Evolutionary conservation across 2,329 filamentous ascomycete species (phyloP).

Genomic region (Trichophyton verrucosum): DNA sequence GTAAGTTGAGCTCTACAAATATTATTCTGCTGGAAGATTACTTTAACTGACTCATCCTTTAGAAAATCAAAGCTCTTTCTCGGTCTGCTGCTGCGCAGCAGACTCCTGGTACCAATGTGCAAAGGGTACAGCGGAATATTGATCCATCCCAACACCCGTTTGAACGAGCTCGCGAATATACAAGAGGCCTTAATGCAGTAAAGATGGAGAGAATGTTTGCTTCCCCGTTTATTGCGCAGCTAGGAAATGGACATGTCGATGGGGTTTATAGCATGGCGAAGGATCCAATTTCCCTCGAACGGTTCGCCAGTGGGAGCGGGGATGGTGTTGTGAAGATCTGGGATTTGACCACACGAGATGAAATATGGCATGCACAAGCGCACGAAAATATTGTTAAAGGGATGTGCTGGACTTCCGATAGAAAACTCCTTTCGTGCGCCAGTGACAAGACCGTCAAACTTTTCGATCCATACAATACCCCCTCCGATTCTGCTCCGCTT

Average conservation of each 20-base stretch:
- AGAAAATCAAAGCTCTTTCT: conserved; percentile 47
- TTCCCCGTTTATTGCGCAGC: conserved; percentile 69
- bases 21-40: neutral
- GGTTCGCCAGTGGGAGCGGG: conserved; percentile 71
- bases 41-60: neutral
- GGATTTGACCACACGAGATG: conserved; percentile 61
- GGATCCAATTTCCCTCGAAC: conserved; percentile 60
- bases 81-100: conserved; percentile 36
- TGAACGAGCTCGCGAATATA: conserved; percentile 79
- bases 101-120: conserved; percentile 34
- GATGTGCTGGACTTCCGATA: conserved; percentile 75
- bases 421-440: conserved; percentile 75
- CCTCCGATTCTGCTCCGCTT: conserved; percentile 55
- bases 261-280: conserved; percentile 74
- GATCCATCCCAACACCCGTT: conserved; percentile 83
- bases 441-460: conserved; percentile 79
- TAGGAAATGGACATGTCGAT: conserved; percentile 85
- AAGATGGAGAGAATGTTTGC: conserved; percentile 92
- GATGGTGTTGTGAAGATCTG: conserved; percentile 92
- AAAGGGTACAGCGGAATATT: conserved; percentile 42
- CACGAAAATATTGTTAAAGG: conserved; percentile 93
- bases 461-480: conserved; percentile 74
- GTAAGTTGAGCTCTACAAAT: neutral
- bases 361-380: conserved; percentile 65
- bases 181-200: conserved; percentile 65